Evolutionary conservation across 2,329 filamentous ascomycete genomes (phyloP), one percentile per base, ranked within the genome.

Genomic region (Albophoma yamanashiensis): DNA sequence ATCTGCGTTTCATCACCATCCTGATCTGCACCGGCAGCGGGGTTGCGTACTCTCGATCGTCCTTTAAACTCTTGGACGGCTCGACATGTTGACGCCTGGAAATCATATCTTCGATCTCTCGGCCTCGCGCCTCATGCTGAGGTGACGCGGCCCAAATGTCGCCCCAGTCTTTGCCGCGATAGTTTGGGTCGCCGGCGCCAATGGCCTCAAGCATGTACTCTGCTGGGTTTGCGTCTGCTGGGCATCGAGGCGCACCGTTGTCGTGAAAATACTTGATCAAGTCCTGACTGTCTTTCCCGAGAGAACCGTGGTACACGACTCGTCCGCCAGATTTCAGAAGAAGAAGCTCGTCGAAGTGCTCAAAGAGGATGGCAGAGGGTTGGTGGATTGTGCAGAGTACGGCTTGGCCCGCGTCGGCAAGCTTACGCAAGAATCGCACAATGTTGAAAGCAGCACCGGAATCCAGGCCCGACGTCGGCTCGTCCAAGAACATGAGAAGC

Each of bases 401-500:
- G 0, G 82, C 81, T 62, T 86, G 83, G 0, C 83, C 83, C 1
- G 78, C 77, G 31, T 84, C 81, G 1, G 84, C 82, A 2, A 88
- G 75, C 66, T 85, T 85, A 4, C 82, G 78, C 9, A 88, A 72
- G 63, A 87, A 85, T 0, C 82, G 78, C 2, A 85, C 77, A 62
- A 87, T 86, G 64, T 85, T 84, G 64, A 82, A 86, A 0, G 83
- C 82, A 9, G 82, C 78, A 47, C 80, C 79, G 0, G 79, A 80
- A 63, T 86, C 83, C 14, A 85, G 78, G 11, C 83, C 83, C 3
- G 82, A 84, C 0, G 79, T 82, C 0, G 79, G 79, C 65, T 88
- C 85, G 59, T 88, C 85, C n/a, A 88, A 72, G 67, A 88, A 88
- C 66, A 87, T 78, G 6, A 88, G 74, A 5, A 88, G 74, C 40